Conservation (phyloP, 2,329 filamentous ascomycete species). For the Penicillium freii region DNA sequence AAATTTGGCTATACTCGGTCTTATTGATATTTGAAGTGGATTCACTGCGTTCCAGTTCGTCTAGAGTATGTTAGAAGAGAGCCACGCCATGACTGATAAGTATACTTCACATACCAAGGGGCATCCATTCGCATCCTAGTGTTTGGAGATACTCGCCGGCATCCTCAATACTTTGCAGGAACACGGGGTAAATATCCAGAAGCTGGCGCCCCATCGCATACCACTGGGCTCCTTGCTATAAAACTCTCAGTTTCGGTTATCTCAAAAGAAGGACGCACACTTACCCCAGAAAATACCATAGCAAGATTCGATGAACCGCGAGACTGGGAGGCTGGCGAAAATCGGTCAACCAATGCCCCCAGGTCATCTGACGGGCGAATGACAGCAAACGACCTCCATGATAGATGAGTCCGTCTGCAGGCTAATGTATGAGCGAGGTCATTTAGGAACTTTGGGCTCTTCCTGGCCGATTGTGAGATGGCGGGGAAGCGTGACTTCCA, state of each 20-base stretch:
- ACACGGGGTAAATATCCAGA: constrained; percentile 15
- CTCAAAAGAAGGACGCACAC: not conserved
- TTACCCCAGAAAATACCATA: constrained; percentile 1
- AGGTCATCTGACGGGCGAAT: not conserved
- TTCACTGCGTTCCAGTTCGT: not conserved
- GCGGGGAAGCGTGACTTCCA: not conserved
- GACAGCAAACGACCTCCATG: not conserved
- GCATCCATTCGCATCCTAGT: constrained; percentile 13
- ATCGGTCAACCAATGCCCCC: not conserved
- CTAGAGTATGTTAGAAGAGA: not conserved
- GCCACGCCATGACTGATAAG: not conserved
- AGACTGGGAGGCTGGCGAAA: not conserved
- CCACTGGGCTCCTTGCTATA: constrained; percentile 31
- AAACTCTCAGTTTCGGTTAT: not conserved
- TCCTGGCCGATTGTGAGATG: too few species aligned
- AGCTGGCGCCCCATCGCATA: constrained; percentile 28
- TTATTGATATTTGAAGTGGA: constrained; percentile 14
- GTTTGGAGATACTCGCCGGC: constrained; percentile 11
- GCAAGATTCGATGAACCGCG: not conserved
- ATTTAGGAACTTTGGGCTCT: not conserved
- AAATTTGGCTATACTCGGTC: constrained; percentile 22
- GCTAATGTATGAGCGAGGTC: not conserved
- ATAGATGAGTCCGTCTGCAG: not conserved
- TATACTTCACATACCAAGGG: not conserved
- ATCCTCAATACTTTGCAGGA: constrained; percentile 9